phyloP scores from a whole-genome alignment of 1,284 basidiomycete genomes.

The Cystobasidium pallidum region DNA sequence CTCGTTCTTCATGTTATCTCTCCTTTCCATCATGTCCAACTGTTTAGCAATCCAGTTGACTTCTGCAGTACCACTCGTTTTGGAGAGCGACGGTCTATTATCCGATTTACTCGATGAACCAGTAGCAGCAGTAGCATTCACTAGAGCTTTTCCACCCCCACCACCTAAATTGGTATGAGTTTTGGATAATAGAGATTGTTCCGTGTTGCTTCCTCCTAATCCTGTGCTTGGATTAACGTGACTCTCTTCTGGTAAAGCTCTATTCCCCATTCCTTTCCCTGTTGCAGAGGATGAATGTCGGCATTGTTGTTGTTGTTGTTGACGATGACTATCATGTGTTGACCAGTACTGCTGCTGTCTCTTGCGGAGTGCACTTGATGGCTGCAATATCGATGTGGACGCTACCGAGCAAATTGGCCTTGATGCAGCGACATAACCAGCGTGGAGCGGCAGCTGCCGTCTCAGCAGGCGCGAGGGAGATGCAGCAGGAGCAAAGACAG shows the following conservation, averaged over 20 bases:
- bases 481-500: constrained; percentile 8
- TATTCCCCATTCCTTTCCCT: constrained; percentile 16
- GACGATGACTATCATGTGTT: neutral
- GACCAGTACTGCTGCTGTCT: neutral
- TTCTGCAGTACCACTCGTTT: constrained; percentile 4
- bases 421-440: constrained; percentile 11
- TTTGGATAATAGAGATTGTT: neutral
- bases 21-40: constrained; percentile 30
- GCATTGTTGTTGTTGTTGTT: neutral
- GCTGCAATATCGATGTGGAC: neutral
- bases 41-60: constrained; percentile 31
- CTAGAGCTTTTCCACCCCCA: neutral
- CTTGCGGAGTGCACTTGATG: neutral
- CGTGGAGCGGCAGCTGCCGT: constrained; percentile 15
- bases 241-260: constrained; percentile 9
- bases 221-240: constrained; percentile 17
- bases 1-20: constrained; percentile 29
- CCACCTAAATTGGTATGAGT: neutral
- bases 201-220: constrained; percentile 20
- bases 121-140: neutral
- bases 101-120: neutral
- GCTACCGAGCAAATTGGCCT: constrained; percentile 10
- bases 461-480: constrained; percentile 8
- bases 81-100: neutral
- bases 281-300: constrained; percentile 21